Base-by-base conservation (phyloP, 495 filamentous ascomycete species). In the Tuber borchii region DNA sequence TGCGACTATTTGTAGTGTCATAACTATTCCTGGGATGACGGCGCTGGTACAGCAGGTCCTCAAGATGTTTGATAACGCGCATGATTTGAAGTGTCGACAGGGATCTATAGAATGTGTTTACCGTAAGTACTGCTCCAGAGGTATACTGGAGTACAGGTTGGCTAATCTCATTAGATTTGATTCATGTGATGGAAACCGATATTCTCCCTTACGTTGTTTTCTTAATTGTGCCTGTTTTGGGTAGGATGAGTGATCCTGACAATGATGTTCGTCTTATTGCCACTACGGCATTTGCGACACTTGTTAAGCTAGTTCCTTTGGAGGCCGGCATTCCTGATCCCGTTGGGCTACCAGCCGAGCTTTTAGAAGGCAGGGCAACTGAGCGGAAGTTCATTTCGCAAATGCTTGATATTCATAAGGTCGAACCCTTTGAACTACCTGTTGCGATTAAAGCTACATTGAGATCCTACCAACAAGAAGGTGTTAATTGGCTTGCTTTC, bases 181-280 rank as follows among this genome's bases (percentile, higher is more conserved):
- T 98, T 79, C 92, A 96, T 81, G 95, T 98, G 73, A 99, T 99
- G 95, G 95, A 96, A 75, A 96, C 97, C 80, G 88, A 89, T 71
- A 98, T 99, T 74, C 86, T 99, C 31, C 95, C 95, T 14, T 99
- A 98, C 84, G 95, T 99, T 74, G 97, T 99, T 80, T 98, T 99
- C 89, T 89, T 99, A 73, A 95, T 99, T 69, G 95, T 97, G n/a
- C 95, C 95, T 4, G 95, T 99, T 6, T 88, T 99, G 72, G 95
- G 95, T 56, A 90, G 95, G n/a, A 99, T 99, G 95, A 97, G 94
- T 83, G 95, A 99, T 83, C 95, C 95, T 0, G 95, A 99, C 84
- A 94, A 94, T 79, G 94, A 98, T 80, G 90, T 98, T 72, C 90
- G 95, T 61, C 88, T 99, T 37, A 91, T 99, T 74, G 94, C 95